Evolutionary conservation across 805 yeast genomes (phyloP).

Genomic region (Kodamaea laetipori): DNA sequence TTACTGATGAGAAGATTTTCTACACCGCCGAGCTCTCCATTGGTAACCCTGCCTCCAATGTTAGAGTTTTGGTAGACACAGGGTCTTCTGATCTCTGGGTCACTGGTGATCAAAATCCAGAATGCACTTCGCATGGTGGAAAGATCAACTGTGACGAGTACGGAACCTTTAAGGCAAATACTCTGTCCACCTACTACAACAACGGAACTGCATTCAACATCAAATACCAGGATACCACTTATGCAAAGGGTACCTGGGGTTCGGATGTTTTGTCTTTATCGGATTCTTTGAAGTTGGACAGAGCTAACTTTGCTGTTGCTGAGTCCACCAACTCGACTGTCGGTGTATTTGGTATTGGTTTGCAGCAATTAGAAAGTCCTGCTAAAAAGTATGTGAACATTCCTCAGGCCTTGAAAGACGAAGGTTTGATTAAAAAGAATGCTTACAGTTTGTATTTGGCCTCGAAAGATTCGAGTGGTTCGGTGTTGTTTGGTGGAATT

Average conservation of each 20-base stretch:
- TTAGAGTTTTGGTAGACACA: slow-evolving; percentile 66
- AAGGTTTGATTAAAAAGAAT: slow-evolving; percentile 56
- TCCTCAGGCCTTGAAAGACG: slow-evolving; percentile 59
- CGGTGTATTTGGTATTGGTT: slow-evolving; percentile 27
- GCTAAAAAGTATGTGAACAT: slow-evolving; percentile 56
- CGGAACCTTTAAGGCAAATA: slow-evolving; percentile 23
- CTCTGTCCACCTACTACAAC: slow-evolving; percentile 18
- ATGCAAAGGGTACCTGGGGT: slow-evolving; percentile 54
- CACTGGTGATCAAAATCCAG: slow-evolving; percentile 20
- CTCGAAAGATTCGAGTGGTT: slow-evolving; percentile 44
- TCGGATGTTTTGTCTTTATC: slow-evolving; percentile 23
- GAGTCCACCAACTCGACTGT: slow-evolving; percentile 15
- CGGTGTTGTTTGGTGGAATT: slow-evolving; percentile 71
- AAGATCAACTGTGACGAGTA: slow-evolving; percentile 21
- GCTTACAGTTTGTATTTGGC: slow-evolving; percentile 68
- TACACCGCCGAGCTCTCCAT: slow-evolving; percentile 28
- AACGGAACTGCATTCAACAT: slow-evolving; percentile 31
- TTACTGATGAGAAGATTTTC: slow-evolving; percentile 17
- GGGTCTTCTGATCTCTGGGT: slow-evolving; percentile 80
- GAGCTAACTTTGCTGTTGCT: slow-evolving; percentile 22
- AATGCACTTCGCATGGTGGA: slow-evolving; percentile 28
- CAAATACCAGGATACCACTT: slow-evolving; percentile 50
- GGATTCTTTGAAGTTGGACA: slow-evolving; percentile 13
- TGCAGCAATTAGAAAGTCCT: slow-evolving; percentile 16
- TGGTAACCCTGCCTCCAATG: slow-evolving; percentile 61